Evolutionary conservation across 768 basidiomycete species (phyloP), one percentile per base, ranked within the genome.

Genomic region (Rhizopogon vinicolor): DNA sequence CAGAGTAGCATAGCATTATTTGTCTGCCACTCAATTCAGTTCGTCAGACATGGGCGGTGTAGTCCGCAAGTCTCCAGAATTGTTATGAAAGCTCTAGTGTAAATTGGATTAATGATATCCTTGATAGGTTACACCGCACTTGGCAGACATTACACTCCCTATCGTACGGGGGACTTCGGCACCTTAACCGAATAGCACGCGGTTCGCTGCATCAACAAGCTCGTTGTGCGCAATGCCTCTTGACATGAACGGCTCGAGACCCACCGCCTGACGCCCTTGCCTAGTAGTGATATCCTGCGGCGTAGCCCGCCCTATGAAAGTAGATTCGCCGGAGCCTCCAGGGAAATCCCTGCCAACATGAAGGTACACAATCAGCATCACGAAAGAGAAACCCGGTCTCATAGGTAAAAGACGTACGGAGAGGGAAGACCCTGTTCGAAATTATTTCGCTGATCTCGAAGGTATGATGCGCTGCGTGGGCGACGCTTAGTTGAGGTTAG

Each of bases 291-390:
- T 61, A 59, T 79, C 72, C 2, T 68, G 60, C 5, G 61, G 40
- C 4, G 63, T 71, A 2, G 66, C 76, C 33, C 78, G 67, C 7
- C 73, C 76, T 1, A 68, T 45, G 49, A 78, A 82, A 8, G 59
- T 56, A 0, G 76, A 75, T 64, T 83, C 81, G 22, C 80, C 79
- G 42, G 74, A 69, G 5, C 81, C 81, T 40, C 78, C 76, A 0
- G 81, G 78, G 45, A 81, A 82, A 55, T 83, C 81, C 9, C 79
- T 80, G 42, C 44, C 3, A 37, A 1, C 16, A 39, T 28, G 9
- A 28, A 59, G 19, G 3, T 13, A 54, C 31, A 33, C 8, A 18
- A 39, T 29, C 16, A 37, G 41, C n/a, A 1, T 51, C 19, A 6
- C 33, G 13, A 33, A 42, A 1, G 22, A 39, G 22, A 46, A n/a